These are phyloP conservation scores for Ulmus americana DNA, from an alignment of 331 rosid genomes.

Conservation along the genomic window DNA sequence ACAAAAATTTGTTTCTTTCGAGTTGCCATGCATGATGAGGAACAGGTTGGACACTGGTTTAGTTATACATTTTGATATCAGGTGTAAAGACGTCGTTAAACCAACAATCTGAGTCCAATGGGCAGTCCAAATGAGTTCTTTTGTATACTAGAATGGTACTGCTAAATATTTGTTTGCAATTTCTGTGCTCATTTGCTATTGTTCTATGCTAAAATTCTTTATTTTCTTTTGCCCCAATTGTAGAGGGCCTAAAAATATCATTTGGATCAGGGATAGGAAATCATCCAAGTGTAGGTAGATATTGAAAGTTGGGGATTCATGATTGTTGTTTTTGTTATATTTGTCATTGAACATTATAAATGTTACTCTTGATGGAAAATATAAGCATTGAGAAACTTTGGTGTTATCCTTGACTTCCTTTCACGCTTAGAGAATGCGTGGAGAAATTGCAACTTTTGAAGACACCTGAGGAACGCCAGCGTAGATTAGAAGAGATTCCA, in stretches of 20 bases:
- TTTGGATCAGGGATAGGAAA: neutral
- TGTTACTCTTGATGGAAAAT: slow-evolving; percentile 5
- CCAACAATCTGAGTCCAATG: too few species aligned
- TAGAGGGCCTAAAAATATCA: neutral
- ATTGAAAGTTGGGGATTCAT: neutral
- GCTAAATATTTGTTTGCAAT: too few species aligned
- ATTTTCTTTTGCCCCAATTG: too few species aligned
- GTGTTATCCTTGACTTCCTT: slow-evolving; percentile 52
- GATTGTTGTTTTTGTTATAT: neutral
- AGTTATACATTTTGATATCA: too few species aligned
- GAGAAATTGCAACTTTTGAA: slow-evolving; percentile 91
- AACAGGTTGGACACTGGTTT: too few species aligned
- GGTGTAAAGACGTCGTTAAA: too few species aligned
- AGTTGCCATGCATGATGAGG: too few species aligned
- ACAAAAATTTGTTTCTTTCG: too few species aligned
- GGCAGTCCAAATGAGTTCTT: too few species aligned
- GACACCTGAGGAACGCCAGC: slow-evolving; percentile 97
- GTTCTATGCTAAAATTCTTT: too few species aligned
- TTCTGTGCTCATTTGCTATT: too few species aligned
- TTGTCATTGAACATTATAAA: neutral
- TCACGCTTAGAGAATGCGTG: slow-evolving; percentile 98
- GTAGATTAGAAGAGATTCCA: slow-evolving; percentile 84
- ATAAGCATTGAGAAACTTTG: slow-evolving; percentile 1
- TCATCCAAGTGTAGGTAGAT: neutral
- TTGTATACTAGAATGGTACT: too few species aligned